Percentiles rank a stretch among this genome's conserved stretches.
Evolutionary conservation across 208 protist species (phyloP).

Genomic region (Acanthamoeba lenticulata): DNA sequence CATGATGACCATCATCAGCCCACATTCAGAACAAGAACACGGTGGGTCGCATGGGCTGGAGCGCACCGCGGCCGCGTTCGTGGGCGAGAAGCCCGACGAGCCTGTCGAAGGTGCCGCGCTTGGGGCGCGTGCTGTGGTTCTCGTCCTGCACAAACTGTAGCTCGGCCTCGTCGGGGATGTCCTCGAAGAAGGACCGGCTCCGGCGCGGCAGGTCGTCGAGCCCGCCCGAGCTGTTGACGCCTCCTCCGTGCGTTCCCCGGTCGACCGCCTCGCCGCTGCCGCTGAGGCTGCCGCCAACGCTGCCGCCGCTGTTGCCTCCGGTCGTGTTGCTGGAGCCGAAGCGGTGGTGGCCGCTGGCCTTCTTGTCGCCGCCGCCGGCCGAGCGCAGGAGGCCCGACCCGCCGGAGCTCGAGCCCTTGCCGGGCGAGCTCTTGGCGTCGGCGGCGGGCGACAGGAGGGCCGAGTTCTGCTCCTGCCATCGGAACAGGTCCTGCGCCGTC

Average conservation of each 20-base stretch:
- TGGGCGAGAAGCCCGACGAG: slow-evolving; percentile 18
- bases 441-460: background rate
- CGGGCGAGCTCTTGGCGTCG: background rate
- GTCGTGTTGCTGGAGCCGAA: too few relatives aligned
- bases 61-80: background rate
- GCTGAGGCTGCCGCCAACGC: too few relatives aligned
- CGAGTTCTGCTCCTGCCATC: slow-evolving; percentile 49
- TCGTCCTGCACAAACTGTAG: slow-evolving; percentile 15
- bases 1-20: background rate
- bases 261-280: too few relatives aligned
- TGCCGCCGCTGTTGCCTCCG: too few relatives aligned
- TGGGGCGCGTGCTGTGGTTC: background rate
- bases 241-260: too few relatives aligned
- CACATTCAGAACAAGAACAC: background rate
- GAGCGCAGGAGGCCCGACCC: too few relatives aligned
- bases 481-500: slow-evolving; percentile 41
- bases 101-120: background rate
- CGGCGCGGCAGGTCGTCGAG: background rate
- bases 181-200: slow-evolving; percentile 1
- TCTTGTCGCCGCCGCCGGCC: too few relatives aligned
- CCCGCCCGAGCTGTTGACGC: too few relatives aligned
- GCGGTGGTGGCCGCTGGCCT: too few relatives aligned
- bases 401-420: background rate
- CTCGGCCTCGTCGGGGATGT: background rate
- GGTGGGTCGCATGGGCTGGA: background rate